Base-by-base conservation (phyloP, 306 rosid genomes). In the Prosopis cineraria region DNA sequence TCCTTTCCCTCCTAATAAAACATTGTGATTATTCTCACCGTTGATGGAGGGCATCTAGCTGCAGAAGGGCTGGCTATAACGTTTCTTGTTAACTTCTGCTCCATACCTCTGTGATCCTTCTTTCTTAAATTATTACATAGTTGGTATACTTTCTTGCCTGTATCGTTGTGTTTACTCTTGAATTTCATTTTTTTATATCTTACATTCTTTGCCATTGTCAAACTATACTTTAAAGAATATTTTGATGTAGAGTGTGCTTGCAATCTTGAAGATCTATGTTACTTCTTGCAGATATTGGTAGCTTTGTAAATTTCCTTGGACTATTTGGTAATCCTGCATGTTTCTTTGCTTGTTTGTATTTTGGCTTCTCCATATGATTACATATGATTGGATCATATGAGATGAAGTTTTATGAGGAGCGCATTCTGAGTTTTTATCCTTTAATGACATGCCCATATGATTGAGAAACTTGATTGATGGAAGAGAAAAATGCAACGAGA, bases 231-330 rank as follows among this genome's bases (percentile, higher is more conserved):
- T 66, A 73, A 77, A 59, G 41, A 60, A 68, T 66, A 43, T n/a
- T 67, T 63, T 24, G 14, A 34, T 56, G 43, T 84, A 77, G 70
- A 40, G 58, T 47, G 62, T 19, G 39, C 52, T 41, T 59, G 34
- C n/a, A 68, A 19, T 27, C 59, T 68, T 53, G 44, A 78, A 78
- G 78, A 68, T 43, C 39, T 6, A 0, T 52, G 36, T 80, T 73
- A 63, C 70, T 80, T 48, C 80, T 73, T 80, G 78, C 82, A 76
- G 79, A 80, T 67, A 37, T 84, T 71, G 68, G 67, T 64, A 64
- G 41, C 59, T 36, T 67, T 73, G n/a, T 80, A 72, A 76, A 80
- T 76, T 71, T 75, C 55, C 44, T 72, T 67, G 47, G 77, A 67
- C 80, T 72, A 55, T 68, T 80, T 72, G n/a, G 36, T 62, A 78